Percentiles rank a stretch among this genome's conserved stretches.
Conservation (phyloP, 192 early-diverging fungal species). For the Backusella macrospora region DNA sequence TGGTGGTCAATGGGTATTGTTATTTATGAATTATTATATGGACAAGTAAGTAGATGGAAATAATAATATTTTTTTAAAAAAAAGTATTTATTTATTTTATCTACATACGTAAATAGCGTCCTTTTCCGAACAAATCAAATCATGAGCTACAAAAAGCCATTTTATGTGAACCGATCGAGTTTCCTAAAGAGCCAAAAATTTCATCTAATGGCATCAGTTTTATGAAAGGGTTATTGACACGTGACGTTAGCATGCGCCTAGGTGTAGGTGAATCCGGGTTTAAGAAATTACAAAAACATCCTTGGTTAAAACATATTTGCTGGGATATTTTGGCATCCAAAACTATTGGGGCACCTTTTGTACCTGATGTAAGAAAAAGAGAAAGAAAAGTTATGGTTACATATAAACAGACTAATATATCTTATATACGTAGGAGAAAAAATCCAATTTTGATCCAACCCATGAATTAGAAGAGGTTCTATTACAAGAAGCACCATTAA, state of each 20-base stretch:
- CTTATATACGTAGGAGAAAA: conserved; percentile 60
- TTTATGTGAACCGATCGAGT: conserved; percentile 63
- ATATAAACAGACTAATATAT: neutral
- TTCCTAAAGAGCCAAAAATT: conserved; percentile 60
- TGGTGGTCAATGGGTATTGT: conserved; percentile 87
- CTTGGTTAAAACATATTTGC: conserved; percentile 79
- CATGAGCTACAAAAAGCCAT: conserved; percentile 75
- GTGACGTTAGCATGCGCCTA: conserved; percentile 72
- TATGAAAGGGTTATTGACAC: conserved; percentile 43
- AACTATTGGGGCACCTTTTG: conserved; percentile 75
- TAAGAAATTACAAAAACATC: conserved; percentile 69
- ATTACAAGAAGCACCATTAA: conserved; percentile 89
- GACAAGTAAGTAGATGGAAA: conserved; percentile 61
- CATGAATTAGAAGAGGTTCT: conserved; percentile 97
- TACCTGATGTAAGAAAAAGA: conserved; percentile 73
- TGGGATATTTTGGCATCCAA: conserved; percentile 77
- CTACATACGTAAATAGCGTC: conserved; percentile 56
- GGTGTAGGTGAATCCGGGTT: conserved; percentile 80
- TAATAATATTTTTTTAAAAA: neutral
- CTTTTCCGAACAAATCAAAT: conserved; percentile 86
- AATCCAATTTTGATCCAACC: conserved; percentile 94
- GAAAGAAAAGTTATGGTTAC: neutral
- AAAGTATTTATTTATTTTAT: neutral
- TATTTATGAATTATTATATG: conserved; percentile 73
- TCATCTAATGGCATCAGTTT: conserved; percentile 55